Percentiles rank a stretch among this genome's conserved stretches.
Conservation (phyloP, 2,329 filamentous ascomycete genomes). For the Diaporthe australafricana region DNA sequence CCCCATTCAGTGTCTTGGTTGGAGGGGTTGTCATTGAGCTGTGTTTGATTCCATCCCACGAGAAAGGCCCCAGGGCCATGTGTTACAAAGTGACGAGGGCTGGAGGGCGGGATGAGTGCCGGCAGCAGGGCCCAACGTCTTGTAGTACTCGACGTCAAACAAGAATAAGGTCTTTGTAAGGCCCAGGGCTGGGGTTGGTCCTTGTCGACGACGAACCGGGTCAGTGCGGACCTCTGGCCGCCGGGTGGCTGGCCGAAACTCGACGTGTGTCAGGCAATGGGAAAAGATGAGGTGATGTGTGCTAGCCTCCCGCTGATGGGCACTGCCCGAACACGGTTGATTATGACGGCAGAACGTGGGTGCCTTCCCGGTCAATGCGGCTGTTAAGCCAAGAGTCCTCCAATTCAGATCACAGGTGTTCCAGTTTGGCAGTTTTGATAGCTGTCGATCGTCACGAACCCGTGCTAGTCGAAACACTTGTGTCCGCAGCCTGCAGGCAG, state of each 20-base stretch:
- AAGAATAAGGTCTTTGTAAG: constrained; percentile 13
- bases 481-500: constrained; percentile 5
- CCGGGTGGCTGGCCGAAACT: constrained; percentile 29
- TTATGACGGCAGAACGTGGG: constrained; percentile 1
- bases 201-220: constrained; percentile 7
- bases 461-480: constrained; percentile 19
- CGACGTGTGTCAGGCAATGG: constrained; percentile 31
- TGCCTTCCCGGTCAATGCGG: constrained; percentile 30
- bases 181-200: not conserved
- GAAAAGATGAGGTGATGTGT: constrained; percentile 22
- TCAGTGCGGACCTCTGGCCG: constrained; percentile 16
- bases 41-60: constrained; percentile 22
- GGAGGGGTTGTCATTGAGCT: constrained; percentile 5
- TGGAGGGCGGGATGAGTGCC: not conserved
- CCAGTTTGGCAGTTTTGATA: constrained; percentile 20
- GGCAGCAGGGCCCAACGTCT: not conserved
- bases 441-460: constrained; percentile 19
- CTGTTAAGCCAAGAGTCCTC: constrained; percentile 24
- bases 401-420: constrained; percentile 30
- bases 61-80: constrained; percentile 12
- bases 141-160: constrained; percentile 16
- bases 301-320: constrained; percentile 12
- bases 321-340: constrained; percentile 22
- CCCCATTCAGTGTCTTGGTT: not conserved
- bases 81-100: not conserved